Base-by-base conservation (phyloP, 306 rosid species). In the Vigna mungo region DNA sequence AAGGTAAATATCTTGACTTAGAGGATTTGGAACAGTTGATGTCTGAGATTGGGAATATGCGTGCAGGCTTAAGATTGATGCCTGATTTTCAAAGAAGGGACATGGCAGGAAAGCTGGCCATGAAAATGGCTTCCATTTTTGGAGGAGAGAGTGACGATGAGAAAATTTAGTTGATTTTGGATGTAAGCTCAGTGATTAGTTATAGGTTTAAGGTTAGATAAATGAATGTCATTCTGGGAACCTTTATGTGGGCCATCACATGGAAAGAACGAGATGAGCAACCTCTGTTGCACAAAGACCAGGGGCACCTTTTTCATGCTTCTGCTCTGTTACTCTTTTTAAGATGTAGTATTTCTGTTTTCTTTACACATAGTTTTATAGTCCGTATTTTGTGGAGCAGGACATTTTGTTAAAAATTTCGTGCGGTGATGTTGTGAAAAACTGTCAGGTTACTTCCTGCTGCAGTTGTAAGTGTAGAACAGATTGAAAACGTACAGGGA, bases 11-110 rank as follows among this genome's bases (percentile, higher is more conserved):
- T 52, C 82, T 90, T 44, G 94, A 91, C 32, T 66, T 91, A 7
- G 98, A 94, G 83, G 96, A 89, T 87, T 72, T 90, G 86, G 98
- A 91, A 67, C 92, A 87, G 73, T 70, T 94, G 86, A 90, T 91
- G 98, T 90, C 96, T 16, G 96, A 90, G 88, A 90, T 94, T 43
- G 94, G 97, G 68, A 93, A 88, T 77, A 81, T 87, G 90, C 97
- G 96, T 9, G 81, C 77, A 20, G 88, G 85, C 61, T 80, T 94
- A 83, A 91, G 98, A 83, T 80, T 92, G 84, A 92, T 94, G 96
- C 97, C 97, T 11, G 98, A 92, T 86, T 92, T 90, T 83, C 93
- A 89, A 83, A 88, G 96, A 80, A 79, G 89, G 81, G 96, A 92
- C 77, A 94, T 85, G 96, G 97, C 96, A 4, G 97, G 96, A 54